Evolutionary conservation across 768 basidiomycete species (phyloP), one percentile per base, ranked within the genome.

Genomic region (Trametes gibbosa): DNA sequence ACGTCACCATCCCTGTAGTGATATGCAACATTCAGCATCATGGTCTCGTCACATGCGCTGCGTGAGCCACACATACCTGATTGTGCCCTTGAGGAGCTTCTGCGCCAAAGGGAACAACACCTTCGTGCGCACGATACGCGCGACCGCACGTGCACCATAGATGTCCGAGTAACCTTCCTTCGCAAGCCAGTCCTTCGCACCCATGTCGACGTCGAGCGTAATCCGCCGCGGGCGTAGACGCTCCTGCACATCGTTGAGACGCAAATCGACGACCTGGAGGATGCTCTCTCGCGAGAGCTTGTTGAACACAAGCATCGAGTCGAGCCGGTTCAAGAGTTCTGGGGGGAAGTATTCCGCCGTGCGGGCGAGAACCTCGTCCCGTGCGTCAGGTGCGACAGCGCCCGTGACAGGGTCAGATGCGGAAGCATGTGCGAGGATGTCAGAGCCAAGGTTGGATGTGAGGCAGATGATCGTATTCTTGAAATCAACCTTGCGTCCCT

Each of bases 381-480:
- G 81, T 17, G 92, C 87, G 50, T 80, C 76, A 0, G 77, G 68
- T 0, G 83, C 87, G 25, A 95, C 82, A 2, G 80, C 69, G 4
- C 92, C 92, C n/a, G 84, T 73, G 21, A 70, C 73, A 27, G 55
- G 55, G 56, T 84, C 79, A 49, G 82, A 85, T 1, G 91, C 83
- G 0, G 83, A 77, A 5, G 80, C 72, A 62, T 87, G 83, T 0
- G 87, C 88, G 23, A 95, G 83, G 55, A 92, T 85, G 67, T 90
- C 84, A 39, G 65, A 63, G 35, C 90, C 94, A 24, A 96, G 81
- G 65, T 96, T 96, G 66, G 89, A 90, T 1, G 94, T 95, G 27
- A 94, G 74, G 69, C 91, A 92, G 67, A 97, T 87, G 68, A 95
- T 95, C 1, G 94, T 95, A 72, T 95, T 97, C 85, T 88, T 93